Evolutionary conservation across 495 filamentous ascomycete species (phyloP).

Genomic region (Aspergillus mulundensis): DNA sequence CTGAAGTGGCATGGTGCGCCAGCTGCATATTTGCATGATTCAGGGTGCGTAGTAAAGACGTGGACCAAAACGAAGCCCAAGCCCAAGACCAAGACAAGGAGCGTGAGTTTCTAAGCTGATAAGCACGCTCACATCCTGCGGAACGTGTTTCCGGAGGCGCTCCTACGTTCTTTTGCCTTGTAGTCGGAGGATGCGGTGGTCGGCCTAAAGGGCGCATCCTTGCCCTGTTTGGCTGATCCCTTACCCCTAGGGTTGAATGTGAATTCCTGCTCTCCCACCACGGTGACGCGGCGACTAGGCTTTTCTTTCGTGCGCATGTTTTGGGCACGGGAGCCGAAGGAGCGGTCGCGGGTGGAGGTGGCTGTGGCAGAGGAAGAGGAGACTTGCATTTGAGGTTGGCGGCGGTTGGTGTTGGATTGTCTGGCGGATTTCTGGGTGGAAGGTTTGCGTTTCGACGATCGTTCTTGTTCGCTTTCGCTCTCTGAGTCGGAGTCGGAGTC

Average conservation of each 20-base stretch:
- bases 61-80: background rate
- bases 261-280: constrained; percentile 79
- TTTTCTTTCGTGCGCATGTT: constrained; percentile 45
- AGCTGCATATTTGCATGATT: background rate
- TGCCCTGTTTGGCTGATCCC: constrained; percentile 34
- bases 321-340: constrained; percentile 67
- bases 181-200: constrained; percentile 28
- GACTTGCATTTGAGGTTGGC: constrained; percentile 55
- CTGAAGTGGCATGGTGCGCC: background rate
- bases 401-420: constrained; percentile 43
- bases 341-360: constrained; percentile 46
- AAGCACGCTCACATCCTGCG: constrained; percentile 46
- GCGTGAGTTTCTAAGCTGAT: constrained; percentile 20
- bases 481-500: constrained; percentile 44
- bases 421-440: constrained; percentile 59
- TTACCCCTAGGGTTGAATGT: constrained; percentile 72
- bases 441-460: constrained; percentile 28
- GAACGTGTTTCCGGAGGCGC: constrained; percentile 52
- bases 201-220: constrained; percentile 24
- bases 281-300: constrained; percentile 46
- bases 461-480: constrained; percentile 28
- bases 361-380: constrained; percentile 47
- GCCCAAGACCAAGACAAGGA: background rate
- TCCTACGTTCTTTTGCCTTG: constrained; percentile 45
- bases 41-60: background rate